Base-by-base conservation (phyloP, 345 rosid species). In the Mallotus nudiflorus region DNA sequence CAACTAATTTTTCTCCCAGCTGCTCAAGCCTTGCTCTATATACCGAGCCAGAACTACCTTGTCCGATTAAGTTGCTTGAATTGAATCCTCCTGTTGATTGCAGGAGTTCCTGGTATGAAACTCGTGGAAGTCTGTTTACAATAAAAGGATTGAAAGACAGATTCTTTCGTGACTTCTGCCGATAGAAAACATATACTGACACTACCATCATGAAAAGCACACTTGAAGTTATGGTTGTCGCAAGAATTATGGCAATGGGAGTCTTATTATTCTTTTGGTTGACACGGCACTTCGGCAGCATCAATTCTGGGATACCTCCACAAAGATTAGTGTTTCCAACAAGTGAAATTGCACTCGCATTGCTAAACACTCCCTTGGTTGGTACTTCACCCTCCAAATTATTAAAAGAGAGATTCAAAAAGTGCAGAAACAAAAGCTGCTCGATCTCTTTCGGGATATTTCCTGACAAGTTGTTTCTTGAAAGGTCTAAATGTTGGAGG, bases 321-420 rank as follows among this genome's bases (percentile, higher is more conserved):
- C 77, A 73, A 11, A 73, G 71, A 13, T 56, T 37, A 2, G 9
- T 27, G 31, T 73, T 73, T 39, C 71, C 66, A 10, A 33, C 6
- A 20, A 60, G 8, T 12, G 67, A 51, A n/a, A 67, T 0, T 22
- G 22, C 42, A 53, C 62, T 67, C 16, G 1, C 42, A 42, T 67
- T 74, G 25, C 5, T 51, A 13, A 74, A 74, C 4, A 74, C 63
- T 39, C 77, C 59, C 42, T 25, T 9, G 0, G 6, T 14, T 12
- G 72, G 62, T 15, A 67, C 52, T 37, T 67, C 77, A 28, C 77
- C 78, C 19, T 61, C 28, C 3, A 74, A 28, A 18, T 52, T 37
- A 42, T 74, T 73, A 10, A 33, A 66, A 3, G 77, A 73, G 13
- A 73, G 29, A 50, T 73, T 56, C 20, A 73, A 14, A 15, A 1